Percentiles rank a stretch among this genome's conserved stretches.
These are phyloP conservation scores for Aspergillus cejpii DNA, from an alignment of 2,329 filamentous ascomycete genomes.

Conservation along the genomic window DNA sequence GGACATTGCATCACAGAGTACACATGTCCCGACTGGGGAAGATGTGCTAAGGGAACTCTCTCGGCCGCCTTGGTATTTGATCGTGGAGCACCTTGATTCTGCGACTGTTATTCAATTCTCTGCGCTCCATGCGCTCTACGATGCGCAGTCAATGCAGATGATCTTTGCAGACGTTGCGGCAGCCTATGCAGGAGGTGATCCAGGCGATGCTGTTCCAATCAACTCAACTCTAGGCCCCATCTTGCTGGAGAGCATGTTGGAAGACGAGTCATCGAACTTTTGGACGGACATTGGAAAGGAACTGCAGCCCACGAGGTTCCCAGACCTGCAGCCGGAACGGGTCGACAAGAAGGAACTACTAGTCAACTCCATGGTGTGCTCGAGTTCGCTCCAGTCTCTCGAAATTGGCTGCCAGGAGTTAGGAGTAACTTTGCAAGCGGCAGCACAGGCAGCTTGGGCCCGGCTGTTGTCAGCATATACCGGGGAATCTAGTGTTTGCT, in stretches of 20 bases:
- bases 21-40: too few relatives aligned
- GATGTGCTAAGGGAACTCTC: not conserved
- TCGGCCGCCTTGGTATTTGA: slow-evolving; percentile 58
- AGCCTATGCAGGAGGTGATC: slow-evolving; percentile 29
- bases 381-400: slow-evolving; percentile 43
- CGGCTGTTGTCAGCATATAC: slow-evolving; percentile 67
- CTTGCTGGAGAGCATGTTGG: slow-evolving; percentile 31
- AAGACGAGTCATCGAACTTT: slow-evolving; percentile 44
- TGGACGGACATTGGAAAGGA: slow-evolving; percentile 55
- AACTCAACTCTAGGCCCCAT: slow-evolving; percentile 43
- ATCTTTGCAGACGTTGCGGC: slow-evolving; percentile 56
- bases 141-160: slow-evolving; percentile 64
- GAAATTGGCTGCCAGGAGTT: slow-evolving; percentile 50
- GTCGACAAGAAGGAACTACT: slow-evolving; percentile 28
- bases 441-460: slow-evolving; percentile 72
- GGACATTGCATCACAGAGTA: not conserved
- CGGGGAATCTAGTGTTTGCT: slow-evolving; percentile 66
- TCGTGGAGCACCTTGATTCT: slow-evolving; percentile 37
- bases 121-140: slow-evolving; percentile 78
- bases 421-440: slow-evolving; percentile 68
- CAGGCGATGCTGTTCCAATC: slow-evolving; percentile 30
- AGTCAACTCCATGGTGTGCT: slow-evolving; percentile 36
- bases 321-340: slow-evolving; percentile 61
- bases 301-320: slow-evolving; percentile 63
- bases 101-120: slow-evolving; percentile 43